phyloP scores from a whole-genome alignment of 2,329 filamentous ascomycete genomes.

The Talaromyces piceae region DNA sequence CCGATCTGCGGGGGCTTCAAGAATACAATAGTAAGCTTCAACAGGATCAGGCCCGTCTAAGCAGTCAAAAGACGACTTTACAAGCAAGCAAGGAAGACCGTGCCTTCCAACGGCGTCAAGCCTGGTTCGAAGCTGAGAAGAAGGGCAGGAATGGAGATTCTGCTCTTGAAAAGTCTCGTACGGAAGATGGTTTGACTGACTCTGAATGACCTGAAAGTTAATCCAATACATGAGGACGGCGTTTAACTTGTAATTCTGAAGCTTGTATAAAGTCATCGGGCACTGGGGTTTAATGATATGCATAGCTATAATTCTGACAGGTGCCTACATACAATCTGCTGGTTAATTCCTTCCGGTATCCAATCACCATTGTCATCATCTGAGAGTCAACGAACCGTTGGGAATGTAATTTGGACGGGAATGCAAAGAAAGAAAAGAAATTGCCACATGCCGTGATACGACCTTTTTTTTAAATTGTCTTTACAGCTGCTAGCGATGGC shows the following conservation, averaged over 20 bases:
- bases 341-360: background rate
- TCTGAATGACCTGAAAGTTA: background rate
- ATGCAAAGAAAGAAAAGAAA: background rate
- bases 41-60: slow-evolving; percentile 29
- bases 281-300: background rate
- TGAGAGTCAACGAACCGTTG: background rate
- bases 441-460: background rate
- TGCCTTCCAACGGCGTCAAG: slow-evolving; percentile 33
- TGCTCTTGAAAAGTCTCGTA: slow-evolving; percentile 28
- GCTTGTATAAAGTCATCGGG: background rate
- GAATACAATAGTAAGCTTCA: slow-evolving; percentile 34
- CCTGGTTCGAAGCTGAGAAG: slow-evolving; percentile 40
- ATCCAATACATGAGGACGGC: background rate
- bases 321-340: background rate
- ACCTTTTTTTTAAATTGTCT: background rate
- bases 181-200: slow-evolving; percentile 12
- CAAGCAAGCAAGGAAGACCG: slow-evolving; percentile 34
- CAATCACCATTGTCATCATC: background rate
- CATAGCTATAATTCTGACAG: background rate
- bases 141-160: slow-evolving; percentile 35
- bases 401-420: background rate
- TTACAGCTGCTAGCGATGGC: background rate
- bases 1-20: slow-evolving; percentile 26
- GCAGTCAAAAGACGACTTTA: slow-evolving; percentile 24
- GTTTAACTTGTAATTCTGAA: background rate